Conservation (phyloP, 73 alveolate genomes). For the Uronychia setigera region DNA sequence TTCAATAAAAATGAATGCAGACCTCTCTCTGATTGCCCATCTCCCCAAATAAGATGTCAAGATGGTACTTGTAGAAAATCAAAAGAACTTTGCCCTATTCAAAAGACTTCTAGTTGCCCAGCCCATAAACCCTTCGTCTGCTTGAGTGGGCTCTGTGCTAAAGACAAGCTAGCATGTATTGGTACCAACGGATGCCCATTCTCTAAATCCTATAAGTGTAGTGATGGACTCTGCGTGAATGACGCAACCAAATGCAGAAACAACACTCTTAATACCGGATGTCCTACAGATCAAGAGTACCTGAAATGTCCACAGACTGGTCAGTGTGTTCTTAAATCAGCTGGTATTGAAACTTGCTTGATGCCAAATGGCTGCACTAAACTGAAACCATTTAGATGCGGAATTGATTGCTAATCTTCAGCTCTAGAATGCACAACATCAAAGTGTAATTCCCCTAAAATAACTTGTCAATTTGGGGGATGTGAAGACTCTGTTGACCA, state of each 20-base stretch:
- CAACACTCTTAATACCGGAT: neutral
- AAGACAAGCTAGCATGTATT: neutral
- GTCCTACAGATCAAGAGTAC: neutral
- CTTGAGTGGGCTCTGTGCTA: conserved; percentile 77
- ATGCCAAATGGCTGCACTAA: neutral
- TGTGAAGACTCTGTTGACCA: neutral
- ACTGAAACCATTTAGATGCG: neutral
- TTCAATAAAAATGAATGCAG: conserved; percentile 69
- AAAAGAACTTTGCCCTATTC: conserved; percentile 59
- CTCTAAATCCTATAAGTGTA: conserved; percentile 58
- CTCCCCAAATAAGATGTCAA: conserved; percentile 53
- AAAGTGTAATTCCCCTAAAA: neutral
- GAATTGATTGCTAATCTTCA: neutral
- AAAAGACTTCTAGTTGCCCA: conserved; percentile 56
- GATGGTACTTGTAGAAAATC: conserved; percentile 77
- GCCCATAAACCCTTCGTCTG: conserved; percentile 58
- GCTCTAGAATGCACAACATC: neutral
- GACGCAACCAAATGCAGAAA: neutral
- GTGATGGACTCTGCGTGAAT: conserved; percentile 69
- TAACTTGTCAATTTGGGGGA: neutral
- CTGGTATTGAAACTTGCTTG: neutral
- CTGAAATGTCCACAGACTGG: neutral
- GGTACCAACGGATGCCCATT: conserved; percentile 70
- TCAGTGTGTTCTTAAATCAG: neutral
- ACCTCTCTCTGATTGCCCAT: conserved; percentile 64